A percentile compares a stretch with the other conserved stretches of the same genome.
These are phyloP conservation scores for Trichopus zeylanicus DNA, from an alignment of 116 monocot genomes.

Conservation along the genomic window DNA sequence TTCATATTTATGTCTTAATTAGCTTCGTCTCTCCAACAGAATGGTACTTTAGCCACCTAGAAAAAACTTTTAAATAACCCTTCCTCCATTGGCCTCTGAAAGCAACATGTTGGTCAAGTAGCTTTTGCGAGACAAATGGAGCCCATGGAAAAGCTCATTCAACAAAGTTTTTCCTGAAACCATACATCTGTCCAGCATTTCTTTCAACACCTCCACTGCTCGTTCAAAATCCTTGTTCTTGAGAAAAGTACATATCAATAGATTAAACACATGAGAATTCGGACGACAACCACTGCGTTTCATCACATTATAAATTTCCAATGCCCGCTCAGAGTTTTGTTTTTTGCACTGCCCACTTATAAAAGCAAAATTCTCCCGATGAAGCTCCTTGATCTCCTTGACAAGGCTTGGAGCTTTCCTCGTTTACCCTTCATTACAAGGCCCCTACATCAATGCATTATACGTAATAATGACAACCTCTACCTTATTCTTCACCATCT, in stretches of 20 bases:
- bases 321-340: conserved; percentile 81
- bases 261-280: conserved; percentile 35
- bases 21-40: no score
- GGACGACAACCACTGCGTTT: conserved; percentile 59
- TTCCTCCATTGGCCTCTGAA: conserved; percentile 17
- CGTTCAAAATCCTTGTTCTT: conserved; percentile 78
- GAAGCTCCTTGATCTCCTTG: conserved; percentile 69
- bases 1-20: no score
- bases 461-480: conserved; percentile 69
- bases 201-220: conserved; percentile 51
- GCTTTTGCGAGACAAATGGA: conserved; percentile 36
- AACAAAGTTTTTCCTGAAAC: conserved; percentile 41
- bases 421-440: conserved; percentile 89
- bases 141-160: conserved; percentile 39
- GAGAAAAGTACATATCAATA: conserved; percentile 60
- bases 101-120: conserved; percentile 21
- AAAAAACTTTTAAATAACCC: conserved; percentile 17
- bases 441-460: conserved; percentile 66
- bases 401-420: conserved; percentile 63
- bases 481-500: conserved; percentile 55
- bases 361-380: conserved; percentile 45
- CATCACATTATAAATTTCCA: conserved; percentile 78
- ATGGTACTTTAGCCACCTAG: neutral
- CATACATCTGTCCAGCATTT: conserved; percentile 58
- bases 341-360: conserved; percentile 76